Conservation (phyloP, 23 red algal species). For the Cyanidioschyzon merolae region DNA sequence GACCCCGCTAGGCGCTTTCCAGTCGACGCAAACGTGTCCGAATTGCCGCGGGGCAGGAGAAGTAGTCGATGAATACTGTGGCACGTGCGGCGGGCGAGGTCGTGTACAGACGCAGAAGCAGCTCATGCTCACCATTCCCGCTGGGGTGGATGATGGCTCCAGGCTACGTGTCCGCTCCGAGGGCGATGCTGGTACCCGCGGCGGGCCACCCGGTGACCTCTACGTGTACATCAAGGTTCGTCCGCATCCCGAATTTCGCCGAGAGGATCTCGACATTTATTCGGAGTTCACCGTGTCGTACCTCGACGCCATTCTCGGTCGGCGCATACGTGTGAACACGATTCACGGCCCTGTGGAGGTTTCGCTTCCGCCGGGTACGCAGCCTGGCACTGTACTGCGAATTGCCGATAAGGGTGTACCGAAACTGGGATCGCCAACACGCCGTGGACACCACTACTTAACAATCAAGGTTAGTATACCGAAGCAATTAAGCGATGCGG, state of each 20-base stretch:
- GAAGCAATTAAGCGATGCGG: neutral
- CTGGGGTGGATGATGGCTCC: constrained; percentile 88
- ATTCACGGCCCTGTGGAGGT: constrained; percentile 61
- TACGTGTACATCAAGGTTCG: constrained; percentile 79
- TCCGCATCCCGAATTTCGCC: constrained; percentile 42
- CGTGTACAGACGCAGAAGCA: constrained; percentile 75
- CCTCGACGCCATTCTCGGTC: constrained; percentile 91
- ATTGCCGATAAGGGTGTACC: constrained; percentile 91
- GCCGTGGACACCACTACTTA: constrained; percentile 77
- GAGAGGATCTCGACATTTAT: constrained; percentile 71
- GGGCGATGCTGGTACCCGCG: constrained; percentile 78
- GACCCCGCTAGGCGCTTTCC: constrained; percentile 91
- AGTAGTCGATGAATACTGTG: constrained; percentile 85
- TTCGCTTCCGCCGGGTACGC: constrained; percentile 52
- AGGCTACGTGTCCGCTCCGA: constrained; percentile 80
- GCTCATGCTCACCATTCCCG: constrained; percentile 76
- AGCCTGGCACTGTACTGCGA: constrained; percentile 67
- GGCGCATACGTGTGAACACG: constrained; percentile 54
- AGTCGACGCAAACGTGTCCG: constrained; percentile 57
- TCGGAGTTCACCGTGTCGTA: constrained; percentile 62
- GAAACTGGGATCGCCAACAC: constrained; percentile 63
- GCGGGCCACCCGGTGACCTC: constrained; percentile 78
- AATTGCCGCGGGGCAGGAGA: constrained; percentile 73
- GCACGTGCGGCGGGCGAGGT: constrained; percentile 73
- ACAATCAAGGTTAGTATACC: constrained; percentile 49